Evolutionary conservation across 2,329 filamentous ascomycete species (phyloP).

Genomic region (Gaeumannomyces sp.): DNA sequence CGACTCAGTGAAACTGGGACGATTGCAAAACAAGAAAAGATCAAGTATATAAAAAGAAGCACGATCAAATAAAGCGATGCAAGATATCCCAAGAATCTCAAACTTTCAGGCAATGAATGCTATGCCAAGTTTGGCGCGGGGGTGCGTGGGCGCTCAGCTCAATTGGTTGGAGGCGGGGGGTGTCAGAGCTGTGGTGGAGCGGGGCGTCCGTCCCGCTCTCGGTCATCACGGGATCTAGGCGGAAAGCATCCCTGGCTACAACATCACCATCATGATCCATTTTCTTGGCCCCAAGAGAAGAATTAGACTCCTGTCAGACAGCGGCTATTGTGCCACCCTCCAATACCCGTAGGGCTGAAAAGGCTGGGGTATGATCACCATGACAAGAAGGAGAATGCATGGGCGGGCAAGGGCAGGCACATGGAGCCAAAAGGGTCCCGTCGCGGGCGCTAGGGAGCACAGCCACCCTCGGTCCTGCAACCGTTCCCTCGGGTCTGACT

Average conservation of each 20-base stretch:
- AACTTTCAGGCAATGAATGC: too few species aligned
- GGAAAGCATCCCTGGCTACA: neutral
- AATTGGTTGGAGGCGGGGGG: too few species aligned
- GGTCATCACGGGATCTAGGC: neutral
- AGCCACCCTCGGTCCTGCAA: constrained; percentile 22
- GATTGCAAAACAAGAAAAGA: neutral
- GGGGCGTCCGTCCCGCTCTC: neutral
- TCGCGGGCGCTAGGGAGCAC: constrained; percentile 20
- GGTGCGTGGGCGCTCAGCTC: too few species aligned
- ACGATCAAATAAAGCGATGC: too few species aligned
- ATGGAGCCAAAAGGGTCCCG: neutral
- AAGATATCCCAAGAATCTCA: too few species aligned
- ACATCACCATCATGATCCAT: neutral
- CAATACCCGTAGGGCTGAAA: constrained; percentile 4
- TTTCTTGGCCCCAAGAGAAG: neutral
- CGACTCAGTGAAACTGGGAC: neutral
- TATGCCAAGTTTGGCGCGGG: too few species aligned
- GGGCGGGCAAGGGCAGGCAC: neutral
- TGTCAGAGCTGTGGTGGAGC: neutral
- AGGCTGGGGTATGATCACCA: neutral
- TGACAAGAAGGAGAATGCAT: neutral
- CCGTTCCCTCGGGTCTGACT: constrained; percentile 11
- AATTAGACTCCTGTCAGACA: neutral
- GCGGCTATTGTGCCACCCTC: neutral
- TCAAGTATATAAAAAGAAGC: too few species aligned